These are phyloP conservation scores for Neurospora sp. DNA, from an alignment of 495 filamentous ascomycete genomes.

Conservation along the genomic window DNA sequence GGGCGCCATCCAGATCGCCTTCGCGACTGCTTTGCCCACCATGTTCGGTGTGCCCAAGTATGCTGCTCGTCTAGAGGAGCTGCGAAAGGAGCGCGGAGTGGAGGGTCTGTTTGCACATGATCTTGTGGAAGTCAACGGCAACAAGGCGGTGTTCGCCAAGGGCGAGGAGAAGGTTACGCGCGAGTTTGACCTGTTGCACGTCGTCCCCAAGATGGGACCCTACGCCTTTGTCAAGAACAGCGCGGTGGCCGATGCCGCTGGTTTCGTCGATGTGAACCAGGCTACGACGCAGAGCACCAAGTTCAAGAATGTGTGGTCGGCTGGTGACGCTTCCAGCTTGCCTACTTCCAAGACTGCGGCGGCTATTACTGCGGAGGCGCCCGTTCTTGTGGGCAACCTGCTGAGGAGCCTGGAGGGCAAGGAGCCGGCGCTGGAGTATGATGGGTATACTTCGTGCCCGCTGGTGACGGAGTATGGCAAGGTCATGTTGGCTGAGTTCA, in stretches of 20 bases:
- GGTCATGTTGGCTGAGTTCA: slow-evolving; percentile 62
- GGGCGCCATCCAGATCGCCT: slow-evolving; percentile 46
- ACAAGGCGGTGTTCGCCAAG: slow-evolving; percentile 41
- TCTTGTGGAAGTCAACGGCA: slow-evolving; percentile 48
- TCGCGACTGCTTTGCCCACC: slow-evolving; percentile 48
- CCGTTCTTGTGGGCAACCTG: slow-evolving; percentile 49
- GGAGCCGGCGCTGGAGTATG: slow-evolving; percentile 41
- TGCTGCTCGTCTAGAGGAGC: slow-evolving; percentile 46
- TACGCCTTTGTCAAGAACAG: slow-evolving; percentile 50
- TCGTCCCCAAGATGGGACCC: slow-evolving; percentile 52
- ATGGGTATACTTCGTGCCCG: slow-evolving; percentile 62
- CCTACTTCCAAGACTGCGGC: slow-evolving; percentile 62
- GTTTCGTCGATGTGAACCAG: slow-evolving; percentile 56
- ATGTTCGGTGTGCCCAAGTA: slow-evolving; percentile 70
- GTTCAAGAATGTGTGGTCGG: slow-evolving; percentile 58
- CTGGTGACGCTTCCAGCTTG: slow-evolving; percentile 55
- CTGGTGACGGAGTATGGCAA: slow-evolving; percentile 57
- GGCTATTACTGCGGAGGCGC: slow-evolving; percentile 53
- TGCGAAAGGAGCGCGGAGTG: slow-evolving; percentile 54
- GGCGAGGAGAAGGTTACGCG: slow-evolving; percentile 37
- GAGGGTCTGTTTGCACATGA: slow-evolving; percentile 60
- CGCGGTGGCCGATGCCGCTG: slow-evolving; percentile 47
- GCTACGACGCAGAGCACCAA: slow-evolving; percentile 51
- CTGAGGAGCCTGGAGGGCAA: slow-evolving; percentile 45
- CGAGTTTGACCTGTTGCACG: slow-evolving; percentile 52